Percentiles rank a stretch among this genome's conserved stretches.
phyloP scores from a whole-genome alignment of 768 basidiomycete species.

The Cystobasidium tubakii region DNA sequence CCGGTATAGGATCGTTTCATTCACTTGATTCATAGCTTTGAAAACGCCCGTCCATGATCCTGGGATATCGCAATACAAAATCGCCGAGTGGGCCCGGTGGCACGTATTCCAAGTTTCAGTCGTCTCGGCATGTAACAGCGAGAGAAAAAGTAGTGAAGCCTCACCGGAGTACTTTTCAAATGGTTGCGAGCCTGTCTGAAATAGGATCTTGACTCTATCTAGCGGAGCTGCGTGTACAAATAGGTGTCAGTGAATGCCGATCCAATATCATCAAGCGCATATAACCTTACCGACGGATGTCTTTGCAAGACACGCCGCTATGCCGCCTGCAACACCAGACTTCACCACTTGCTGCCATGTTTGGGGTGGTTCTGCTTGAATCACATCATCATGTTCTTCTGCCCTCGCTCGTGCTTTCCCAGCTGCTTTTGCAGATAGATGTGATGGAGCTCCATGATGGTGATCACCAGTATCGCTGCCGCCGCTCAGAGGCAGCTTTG shows the following conservation, averaged over 20 bases:
- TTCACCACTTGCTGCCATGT: constrained; percentile 60
- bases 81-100: background rate
- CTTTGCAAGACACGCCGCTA: constrained; percentile 56
- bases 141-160: constrained; percentile 39
- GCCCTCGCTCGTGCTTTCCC: background rate
- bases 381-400: background rate
- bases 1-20: background rate
- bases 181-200: constrained; percentile 93
- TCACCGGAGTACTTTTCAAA: constrained; percentile 86
- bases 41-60: constrained; percentile 83
- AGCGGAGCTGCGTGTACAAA: constrained; percentile 66
- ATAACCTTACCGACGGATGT: constrained; percentile 41
- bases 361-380: background rate
- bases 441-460: background rate
- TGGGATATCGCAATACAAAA: constrained; percentile 47
- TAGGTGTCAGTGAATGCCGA: background rate
- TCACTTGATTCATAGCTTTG: constrained; percentile 56
- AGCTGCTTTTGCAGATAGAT: background rate
- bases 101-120: background rate
- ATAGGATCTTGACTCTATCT: constrained; percentile 96
- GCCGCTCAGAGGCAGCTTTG: background rate
- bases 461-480: background rate
- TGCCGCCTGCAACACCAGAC: constrained; percentile 83
- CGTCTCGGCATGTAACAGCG: background rate
- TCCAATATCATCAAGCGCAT: constrained; percentile 68